Percentiles rank a stretch among this genome's conserved stretches.
Conservation (phyloP, 2,329 filamentous ascomycete genomes). For the Fusarium sp. region DNA sequence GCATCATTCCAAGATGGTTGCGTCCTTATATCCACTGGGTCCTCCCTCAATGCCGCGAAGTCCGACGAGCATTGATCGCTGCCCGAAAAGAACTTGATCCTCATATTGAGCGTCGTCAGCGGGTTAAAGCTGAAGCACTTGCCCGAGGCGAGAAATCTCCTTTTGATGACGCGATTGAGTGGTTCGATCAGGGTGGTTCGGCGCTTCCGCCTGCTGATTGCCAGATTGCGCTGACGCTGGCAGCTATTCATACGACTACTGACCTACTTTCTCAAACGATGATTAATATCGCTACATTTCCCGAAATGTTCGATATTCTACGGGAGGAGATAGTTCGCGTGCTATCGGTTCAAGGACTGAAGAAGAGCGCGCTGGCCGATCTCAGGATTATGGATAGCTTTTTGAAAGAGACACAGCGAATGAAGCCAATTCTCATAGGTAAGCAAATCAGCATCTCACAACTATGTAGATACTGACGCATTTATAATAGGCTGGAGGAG, state of each 20-base stretch:
- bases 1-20: slow-evolving; percentile 55
- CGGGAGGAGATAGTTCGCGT: slow-evolving; percentile 53
- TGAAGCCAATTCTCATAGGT: slow-evolving; percentile 55
- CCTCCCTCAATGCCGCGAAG: slow-evolving; percentile 48
- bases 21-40: slow-evolving; percentile 60
- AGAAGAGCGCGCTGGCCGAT: slow-evolving; percentile 55
- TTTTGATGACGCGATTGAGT: slow-evolving; percentile 61
- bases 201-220: slow-evolving; percentile 21
- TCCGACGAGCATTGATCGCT: slow-evolving; percentile 40
- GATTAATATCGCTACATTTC: slow-evolving; percentile 53
- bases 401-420: slow-evolving; percentile 62
- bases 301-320: slow-evolving; percentile 51
- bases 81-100: slow-evolving; percentile 40
- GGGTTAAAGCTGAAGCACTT: slow-evolving; percentile 49
- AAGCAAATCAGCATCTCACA: not conserved
- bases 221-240: slow-evolving; percentile 52
- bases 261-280: slow-evolving; percentile 37
- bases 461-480: not conserved
- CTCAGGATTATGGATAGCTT: slow-evolving; percentile 61
- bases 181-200: slow-evolving; percentile 60
- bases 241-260: slow-evolving; percentile 66
- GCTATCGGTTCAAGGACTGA: slow-evolving; percentile 50
- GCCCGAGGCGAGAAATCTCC: not conserved
- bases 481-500: not conserved
- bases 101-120: not conserved